Percentiles rank a stretch among this genome's conserved stretches.
Evolutionary conservation across 306 rosid species (phyloP).

Genomic region (Inga oerstediana): DNA sequence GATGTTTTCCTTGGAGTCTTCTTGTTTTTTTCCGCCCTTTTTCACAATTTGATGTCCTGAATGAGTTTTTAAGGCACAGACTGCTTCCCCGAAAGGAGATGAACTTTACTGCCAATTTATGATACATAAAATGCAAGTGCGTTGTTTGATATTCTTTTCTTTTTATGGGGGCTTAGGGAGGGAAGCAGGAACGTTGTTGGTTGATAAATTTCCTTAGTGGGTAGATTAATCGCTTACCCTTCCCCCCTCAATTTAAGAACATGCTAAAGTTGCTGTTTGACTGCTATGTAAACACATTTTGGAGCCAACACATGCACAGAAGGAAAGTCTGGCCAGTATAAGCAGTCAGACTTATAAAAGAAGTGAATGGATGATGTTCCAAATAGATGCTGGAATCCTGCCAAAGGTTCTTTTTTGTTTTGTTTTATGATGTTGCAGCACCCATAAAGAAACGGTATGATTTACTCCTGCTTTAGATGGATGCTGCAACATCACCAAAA

Average conservation of each 20-base stretch:
- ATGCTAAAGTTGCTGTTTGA: slow-evolving; percentile 3
- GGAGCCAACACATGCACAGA: neutral
- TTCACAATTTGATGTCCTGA: neutral
- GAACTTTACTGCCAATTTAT: neutral
- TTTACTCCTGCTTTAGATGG: neutral
- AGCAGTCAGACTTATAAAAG: neutral
- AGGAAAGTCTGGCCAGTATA: neutral
- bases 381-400: slow-evolving; percentile 7
- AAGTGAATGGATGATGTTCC: neutral
- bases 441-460: neutral
- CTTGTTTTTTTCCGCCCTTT: too few relatives aligned
- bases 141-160: neutral
- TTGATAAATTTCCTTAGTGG: neutral
- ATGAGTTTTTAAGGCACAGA: neutral
- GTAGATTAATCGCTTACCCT: neutral
- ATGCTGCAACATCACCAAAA: neutral
- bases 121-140: neutral
- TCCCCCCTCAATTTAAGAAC: neutral
- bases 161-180: neutral
- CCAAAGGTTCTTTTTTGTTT: neutral
- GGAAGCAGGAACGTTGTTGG: neutral
- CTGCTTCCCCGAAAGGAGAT: neutral
- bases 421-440: slow-evolving; percentile 3
- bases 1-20: neutral
- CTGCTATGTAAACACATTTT: neutral